Evolutionary conservation across 2,329 filamentous ascomycete genomes (phyloP), one percentile per base, ranked within the genome.

Genomic region (Fusarium nygamai): DNA sequence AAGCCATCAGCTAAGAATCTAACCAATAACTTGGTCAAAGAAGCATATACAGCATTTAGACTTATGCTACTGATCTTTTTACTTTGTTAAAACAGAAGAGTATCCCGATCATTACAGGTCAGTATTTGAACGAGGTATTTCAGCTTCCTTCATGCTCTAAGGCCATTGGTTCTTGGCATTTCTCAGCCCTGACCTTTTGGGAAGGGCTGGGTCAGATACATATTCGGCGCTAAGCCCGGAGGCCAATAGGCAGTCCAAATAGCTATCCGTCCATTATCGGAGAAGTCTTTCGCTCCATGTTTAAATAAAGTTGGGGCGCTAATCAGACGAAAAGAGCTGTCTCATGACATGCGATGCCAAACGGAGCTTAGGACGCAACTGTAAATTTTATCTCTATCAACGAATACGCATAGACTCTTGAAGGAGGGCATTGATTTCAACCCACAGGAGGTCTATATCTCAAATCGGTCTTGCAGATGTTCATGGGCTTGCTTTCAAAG

Each of bases 51-150:
- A n/a, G 7, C 22, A 33, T 50, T 50, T n/a, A 50, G 0, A 8
- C 47, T n/a, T 24, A 13, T 19, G 27, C 20, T 4, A 17, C 29
- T 19, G 11, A n/a, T n/a, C 10, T 33, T n/a, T 50, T n/a, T 19
- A 14, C 22, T 33, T 50, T 50, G n/a, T 5, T 3, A 33, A 22
- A 33, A 11, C 29, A 33, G 11, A 50, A 33, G 16, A 19, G 22
- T n/a, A 33, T 24, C 29, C 29, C 8, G 0, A 5, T 33, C 19
- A n/a, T 19, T 33, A 33, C 22, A 33, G 47, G 47, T 50, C 47
- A 10, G 29, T n/a, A 7, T 16, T 22, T 1, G 0, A 16, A 11
- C 27, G 3, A 11, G 10, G 1, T 22, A 19, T n/a, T 33, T 33
- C 29, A 50, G 29, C 47, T 50, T 50, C 29, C 16, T 7, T n/a